phyloP scores from a whole-genome alignment of 352 stramenopile genomes.

The Phytophthora colocasiae region DNA sequence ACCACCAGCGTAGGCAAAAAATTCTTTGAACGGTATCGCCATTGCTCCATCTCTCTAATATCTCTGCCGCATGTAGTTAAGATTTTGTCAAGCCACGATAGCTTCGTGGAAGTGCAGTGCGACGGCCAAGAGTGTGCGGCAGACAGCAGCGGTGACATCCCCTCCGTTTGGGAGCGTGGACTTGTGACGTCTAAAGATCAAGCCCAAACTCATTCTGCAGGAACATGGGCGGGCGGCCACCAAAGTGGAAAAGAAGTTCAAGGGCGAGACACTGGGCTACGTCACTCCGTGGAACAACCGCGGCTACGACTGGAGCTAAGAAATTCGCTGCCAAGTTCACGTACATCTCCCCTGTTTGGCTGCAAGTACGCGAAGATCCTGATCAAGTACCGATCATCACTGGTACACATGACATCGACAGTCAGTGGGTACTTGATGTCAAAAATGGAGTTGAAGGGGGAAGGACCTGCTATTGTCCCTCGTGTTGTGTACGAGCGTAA shows the following conservation, averaged over 20 bases:
- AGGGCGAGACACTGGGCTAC: conserved; percentile 72
- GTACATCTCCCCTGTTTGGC: conserved; percentile 84
- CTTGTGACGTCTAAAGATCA: conserved; percentile 64
- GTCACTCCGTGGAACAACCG: conserved; percentile 85
- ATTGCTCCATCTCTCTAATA: not conserved
- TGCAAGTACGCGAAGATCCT: conserved; percentile 72
- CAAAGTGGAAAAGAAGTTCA: conserved; percentile 46
- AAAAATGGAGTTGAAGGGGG: conserved; percentile 31
- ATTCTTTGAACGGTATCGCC: conserved; percentile 1
- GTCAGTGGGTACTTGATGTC: conserved; percentile 58
- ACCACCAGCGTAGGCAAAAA: conserved; percentile 32
- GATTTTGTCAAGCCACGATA: conserved; percentile 33
- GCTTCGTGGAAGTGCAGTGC: conserved; percentile 47
- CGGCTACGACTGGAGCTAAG: conserved; percentile 79
- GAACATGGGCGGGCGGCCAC: conserved; percentile 37
- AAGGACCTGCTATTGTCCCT: conserved; percentile 64
- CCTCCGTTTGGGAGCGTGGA: conserved; percentile 50
- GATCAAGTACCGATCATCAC: conserved; percentile 64
- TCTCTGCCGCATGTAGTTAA: conserved; percentile 23
- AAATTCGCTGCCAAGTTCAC: conserved; percentile 77
- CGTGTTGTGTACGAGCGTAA: conserved; percentile 86
- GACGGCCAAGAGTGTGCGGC: conserved; percentile 39
- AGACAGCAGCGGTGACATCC: conserved; percentile 12
- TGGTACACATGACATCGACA: conserved; percentile 76
- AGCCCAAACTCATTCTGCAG: conserved; percentile 56